phyloP scores from a whole-genome alignment of 768 basidiomycete species.

The Leccinum uliginosum region DNA sequence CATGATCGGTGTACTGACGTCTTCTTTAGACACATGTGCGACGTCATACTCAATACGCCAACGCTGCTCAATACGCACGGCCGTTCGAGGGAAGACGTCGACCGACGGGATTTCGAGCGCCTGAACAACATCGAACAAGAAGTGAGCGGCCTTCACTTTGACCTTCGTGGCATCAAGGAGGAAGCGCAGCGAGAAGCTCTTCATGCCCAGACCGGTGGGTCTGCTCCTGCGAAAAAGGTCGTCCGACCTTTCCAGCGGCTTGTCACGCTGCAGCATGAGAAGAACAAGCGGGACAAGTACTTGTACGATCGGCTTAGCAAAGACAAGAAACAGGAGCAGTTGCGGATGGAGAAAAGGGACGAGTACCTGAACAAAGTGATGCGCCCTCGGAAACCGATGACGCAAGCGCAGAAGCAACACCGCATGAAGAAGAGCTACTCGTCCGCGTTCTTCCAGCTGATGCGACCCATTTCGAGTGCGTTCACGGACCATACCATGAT shows the following conservation, averaged over 20 bases:
- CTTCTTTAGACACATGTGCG: constrained; percentile 55
- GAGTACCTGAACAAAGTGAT: constrained; percentile 74
- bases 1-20: constrained; percentile 10
- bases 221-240: constrained; percentile 48
- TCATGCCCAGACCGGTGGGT: constrained; percentile 39
- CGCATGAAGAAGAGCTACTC: constrained; percentile 88
- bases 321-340: constrained; percentile 74
- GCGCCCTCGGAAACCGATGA: constrained; percentile 48
- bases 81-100: constrained; percentile 50
- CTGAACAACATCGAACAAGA: constrained; percentile 74
- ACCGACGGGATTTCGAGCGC: constrained; percentile 68
- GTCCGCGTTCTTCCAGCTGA: constrained; percentile 74
- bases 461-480: constrained; percentile 86
- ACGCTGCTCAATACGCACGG: constrained; percentile 40
- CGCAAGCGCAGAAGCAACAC: constrained; percentile 63
- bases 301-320: constrained; percentile 65
- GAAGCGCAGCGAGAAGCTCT: constrained; percentile 65
- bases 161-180: constrained; percentile 69
- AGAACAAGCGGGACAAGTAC: constrained; percentile 72
- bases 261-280: constrained; percentile 68
- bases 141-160: constrained; percentile 56
- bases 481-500: constrained; percentile 59
- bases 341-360: constrained; percentile 66
- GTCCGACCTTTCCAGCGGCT: constrained; percentile 65
- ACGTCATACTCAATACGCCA: constrained; percentile 55